Percentiles rank a stretch among this genome's conserved stretches.
These are phyloP conservation scores for Pseudogymnoascus destructans DNA, from an alignment of 2,329 filamentous ascomycete species.

Conservation along the genomic window DNA sequence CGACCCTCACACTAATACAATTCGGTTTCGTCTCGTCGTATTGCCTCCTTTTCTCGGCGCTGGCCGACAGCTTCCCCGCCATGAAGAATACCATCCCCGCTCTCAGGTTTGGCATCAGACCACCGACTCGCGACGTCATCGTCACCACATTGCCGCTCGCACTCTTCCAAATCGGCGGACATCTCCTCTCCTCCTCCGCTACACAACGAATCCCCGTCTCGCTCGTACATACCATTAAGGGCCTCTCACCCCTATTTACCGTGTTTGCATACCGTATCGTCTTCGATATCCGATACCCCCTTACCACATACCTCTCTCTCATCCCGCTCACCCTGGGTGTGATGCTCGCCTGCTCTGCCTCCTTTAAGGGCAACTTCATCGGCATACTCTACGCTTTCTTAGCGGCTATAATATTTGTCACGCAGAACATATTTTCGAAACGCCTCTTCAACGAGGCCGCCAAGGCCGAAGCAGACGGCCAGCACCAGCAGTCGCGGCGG, in stretches of 20 bases:
- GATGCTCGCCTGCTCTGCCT: slow-evolving; percentile 82
- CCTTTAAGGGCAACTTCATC: slow-evolving; percentile 70
- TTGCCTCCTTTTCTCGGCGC: slow-evolving; percentile 67
- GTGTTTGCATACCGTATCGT: slow-evolving; percentile 84
- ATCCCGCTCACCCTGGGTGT: slow-evolving; percentile 91
- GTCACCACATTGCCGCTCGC: slow-evolving; percentile 81
- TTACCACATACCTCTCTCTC: slow-evolving; percentile 75
- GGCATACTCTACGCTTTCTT: slow-evolving; percentile 82
- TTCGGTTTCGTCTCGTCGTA: slow-evolving; percentile 85
- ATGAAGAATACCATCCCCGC: slow-evolving; percentile 63
- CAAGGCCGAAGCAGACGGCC: slow-evolving; percentile 63
- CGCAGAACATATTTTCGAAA: slow-evolving; percentile 97
- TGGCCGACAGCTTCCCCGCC: slow-evolving; percentile 58
- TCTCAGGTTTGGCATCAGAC: slow-evolving; percentile 70
- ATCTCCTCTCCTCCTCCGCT: slow-evolving; percentile 85
- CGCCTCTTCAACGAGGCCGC: slow-evolving; percentile 92
- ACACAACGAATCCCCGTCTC: slow-evolving; percentile 93
- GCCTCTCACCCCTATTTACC: slow-evolving; percentile 87
- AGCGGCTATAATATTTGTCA: slow-evolving; percentile 90
- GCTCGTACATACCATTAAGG: slow-evolving; percentile 96
- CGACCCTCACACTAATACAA: slow-evolving; percentile 83
- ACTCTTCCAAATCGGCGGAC: slow-evolving; percentile 82
- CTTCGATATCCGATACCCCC: slow-evolving; percentile 78
- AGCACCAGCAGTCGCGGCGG: slow-evolving; percentile 53
- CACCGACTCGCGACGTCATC: slow-evolving; percentile 69